Evolutionary conservation across 2,329 filamentous ascomycete species (phyloP).

Genomic region (Curvularia verruculosa): DNA sequence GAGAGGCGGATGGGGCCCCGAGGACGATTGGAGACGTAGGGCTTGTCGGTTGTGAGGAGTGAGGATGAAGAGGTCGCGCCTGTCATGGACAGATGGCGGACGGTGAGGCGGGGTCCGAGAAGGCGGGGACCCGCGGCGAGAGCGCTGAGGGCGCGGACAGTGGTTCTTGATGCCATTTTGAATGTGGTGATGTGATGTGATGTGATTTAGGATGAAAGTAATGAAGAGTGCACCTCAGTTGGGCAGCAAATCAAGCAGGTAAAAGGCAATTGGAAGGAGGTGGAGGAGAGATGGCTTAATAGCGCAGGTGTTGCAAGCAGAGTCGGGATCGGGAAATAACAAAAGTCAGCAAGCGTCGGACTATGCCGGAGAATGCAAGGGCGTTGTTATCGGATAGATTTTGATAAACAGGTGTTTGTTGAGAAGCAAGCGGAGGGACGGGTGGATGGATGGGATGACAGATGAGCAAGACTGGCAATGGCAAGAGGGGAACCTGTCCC

Average conservation of each 20-base stretch:
- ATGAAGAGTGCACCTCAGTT: not conserved
- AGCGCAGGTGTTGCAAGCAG: slow-evolving; percentile 1
- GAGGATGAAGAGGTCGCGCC: slow-evolving; percentile 63
- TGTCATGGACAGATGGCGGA: slow-evolving; percentile 65
- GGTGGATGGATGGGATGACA: slow-evolving; percentile 5
- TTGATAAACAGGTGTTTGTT: slow-evolving; percentile 4
- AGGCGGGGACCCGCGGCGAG: slow-evolving; percentile 49
- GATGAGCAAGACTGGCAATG: slow-evolving; percentile 6
- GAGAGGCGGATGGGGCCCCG: slow-evolving; percentile 58
- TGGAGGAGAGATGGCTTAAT: slow-evolving; percentile 3
- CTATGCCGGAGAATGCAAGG: slow-evolving; percentile 4
- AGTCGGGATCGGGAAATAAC: slow-evolving; percentile 2
- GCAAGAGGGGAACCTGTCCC: slow-evolving; percentile 21
- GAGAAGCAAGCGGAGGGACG: not conserved
- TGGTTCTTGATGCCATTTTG: slow-evolving; percentile 20
- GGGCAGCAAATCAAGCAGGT: not conserved
- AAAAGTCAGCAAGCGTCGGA: slow-evolving; percentile 10
- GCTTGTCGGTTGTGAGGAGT: slow-evolving; percentile 58
- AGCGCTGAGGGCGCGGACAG: slow-evolving; percentile 40
- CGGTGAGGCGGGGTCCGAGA: slow-evolving; percentile 50
- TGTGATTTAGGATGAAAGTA: not conserved
- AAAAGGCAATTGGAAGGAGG: not conserved
- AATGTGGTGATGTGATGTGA: slow-evolving; percentile 4
- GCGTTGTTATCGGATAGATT: slow-evolving; percentile 3
- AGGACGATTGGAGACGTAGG: slow-evolving; percentile 44